phyloP scores from a whole-genome alignment of 1,284 basidiomycete species.

The Tilletia walkeri region DNA sequence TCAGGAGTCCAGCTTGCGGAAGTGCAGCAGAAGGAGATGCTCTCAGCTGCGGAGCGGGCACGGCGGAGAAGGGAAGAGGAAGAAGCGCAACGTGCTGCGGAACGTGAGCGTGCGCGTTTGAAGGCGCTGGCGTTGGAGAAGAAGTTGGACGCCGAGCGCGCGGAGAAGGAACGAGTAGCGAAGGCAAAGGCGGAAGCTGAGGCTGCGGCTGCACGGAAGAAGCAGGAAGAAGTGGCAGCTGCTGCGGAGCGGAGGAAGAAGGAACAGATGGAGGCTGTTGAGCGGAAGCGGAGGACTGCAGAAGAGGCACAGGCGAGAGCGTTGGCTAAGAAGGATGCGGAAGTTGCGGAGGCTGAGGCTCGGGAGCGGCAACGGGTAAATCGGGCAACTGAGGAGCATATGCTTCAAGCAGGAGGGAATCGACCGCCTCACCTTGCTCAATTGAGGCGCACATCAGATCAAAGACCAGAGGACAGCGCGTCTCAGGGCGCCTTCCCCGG shows the following conservation, averaged over 20 bases:
- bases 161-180: slow-evolving; percentile 15
- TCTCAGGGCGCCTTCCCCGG: too few species aligned
- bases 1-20: neutral
- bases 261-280: slow-evolving; percentile 20
- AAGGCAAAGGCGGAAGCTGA: slow-evolving; percentile 25
- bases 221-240: slow-evolving; percentile 25
- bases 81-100: slow-evolving; percentile 38
- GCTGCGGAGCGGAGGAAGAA: slow-evolving; percentile 23
- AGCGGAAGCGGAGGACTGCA: slow-evolving; percentile 29
- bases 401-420: too few species aligned
- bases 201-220: slow-evolving; percentile 29
- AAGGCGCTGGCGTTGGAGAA: slow-evolving; percentile 50
- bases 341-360: neutral
- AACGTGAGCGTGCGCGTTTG: slow-evolving; percentile 46
- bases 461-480: too few species aligned
- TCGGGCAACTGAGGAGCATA: too few species aligned
- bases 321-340: slow-evolving; percentile 10
- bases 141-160: slow-evolving; percentile 30
- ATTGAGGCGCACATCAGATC: too few species aligned
- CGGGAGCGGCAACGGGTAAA: too few species aligned
- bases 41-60: slow-evolving; percentile 49
- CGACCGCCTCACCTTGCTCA: too few species aligned
- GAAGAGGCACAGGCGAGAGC: slow-evolving; percentile 23
- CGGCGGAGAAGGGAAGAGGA: slow-evolving; percentile 50
- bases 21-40: slow-evolving; percentile 31